These are phyloP conservation scores for Singerocomus inundabilis DNA, from an alignment of 1,284 basidiomycete species.

Conservation along the genomic window DNA sequence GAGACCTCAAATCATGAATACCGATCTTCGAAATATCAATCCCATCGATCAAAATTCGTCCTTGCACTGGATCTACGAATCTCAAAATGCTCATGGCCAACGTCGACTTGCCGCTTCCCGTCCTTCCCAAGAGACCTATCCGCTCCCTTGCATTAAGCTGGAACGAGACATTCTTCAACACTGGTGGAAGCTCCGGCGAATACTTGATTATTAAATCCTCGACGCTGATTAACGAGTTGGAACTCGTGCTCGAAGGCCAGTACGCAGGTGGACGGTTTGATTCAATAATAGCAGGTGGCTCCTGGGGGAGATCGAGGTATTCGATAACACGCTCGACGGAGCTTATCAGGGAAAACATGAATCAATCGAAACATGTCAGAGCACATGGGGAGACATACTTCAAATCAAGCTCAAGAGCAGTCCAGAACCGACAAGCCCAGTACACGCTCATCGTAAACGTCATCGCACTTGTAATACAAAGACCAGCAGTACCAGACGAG, in stretches of 20 bases:
- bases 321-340: conserved; percentile 86
- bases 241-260: conserved; percentile 77
- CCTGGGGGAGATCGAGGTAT: conserved; percentile 85
- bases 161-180: conserved; percentile 77
- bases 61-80: conserved; percentile 82
- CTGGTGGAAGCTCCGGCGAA: conserved; percentile 79
- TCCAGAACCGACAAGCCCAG: conserved; percentile 67
- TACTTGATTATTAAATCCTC: conserved; percentile 81
- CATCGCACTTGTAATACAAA: conserved; percentile 83
- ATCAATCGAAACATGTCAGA: conserved; percentile 36
- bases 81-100: conserved; percentile 84
- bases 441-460: conserved; percentile 59
- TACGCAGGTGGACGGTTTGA: conserved; percentile 73
- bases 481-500: conserved; percentile 74
- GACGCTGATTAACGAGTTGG: conserved; percentile 52
- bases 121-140: conserved; percentile 72
- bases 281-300: conserved; percentile 73
- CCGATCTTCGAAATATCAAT: conserved; percentile 90
- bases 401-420: conserved; percentile 43
- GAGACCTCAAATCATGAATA: conserved; percentile 77
- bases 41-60: conserved; percentile 82
- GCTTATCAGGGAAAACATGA: conserved; percentile 70
- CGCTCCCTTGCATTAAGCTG: conserved; percentile 61
- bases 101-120: conserved; percentile 80
- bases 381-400: conserved; percentile 20